Evolutionary conservation across 2,329 filamentous ascomycete genomes (phyloP).

Genomic region (Penicillium sp.): DNA sequence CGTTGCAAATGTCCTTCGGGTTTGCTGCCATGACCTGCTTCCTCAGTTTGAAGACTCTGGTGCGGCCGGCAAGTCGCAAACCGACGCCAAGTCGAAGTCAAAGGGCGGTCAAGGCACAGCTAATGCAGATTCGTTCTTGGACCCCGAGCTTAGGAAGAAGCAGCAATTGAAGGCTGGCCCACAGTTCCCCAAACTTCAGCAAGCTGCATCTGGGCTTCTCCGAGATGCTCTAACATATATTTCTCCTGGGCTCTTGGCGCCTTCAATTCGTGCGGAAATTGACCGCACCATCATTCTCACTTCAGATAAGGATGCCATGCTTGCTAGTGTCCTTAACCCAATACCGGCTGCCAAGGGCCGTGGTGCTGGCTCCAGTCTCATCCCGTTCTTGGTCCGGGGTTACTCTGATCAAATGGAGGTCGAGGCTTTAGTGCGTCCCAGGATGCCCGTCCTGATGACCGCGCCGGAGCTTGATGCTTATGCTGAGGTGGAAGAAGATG

Average conservation of each 20-base stretch:
- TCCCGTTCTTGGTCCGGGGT: constrained; percentile 75
- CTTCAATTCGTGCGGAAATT: constrained; percentile 71
- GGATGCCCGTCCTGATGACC: constrained; percentile 53
- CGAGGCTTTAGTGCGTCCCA: constrained; percentile 67
- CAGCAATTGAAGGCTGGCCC: constrained; percentile 25
- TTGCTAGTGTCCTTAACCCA: constrained; percentile 81
- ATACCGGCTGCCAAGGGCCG: constrained; percentile 65
- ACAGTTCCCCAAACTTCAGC: constrained; percentile 50
- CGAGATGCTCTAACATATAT: constrained; percentile 64
- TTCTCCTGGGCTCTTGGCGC: constrained; percentile 68
- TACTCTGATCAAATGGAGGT: constrained; percentile 67
- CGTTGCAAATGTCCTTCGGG: constrained; percentile 64
- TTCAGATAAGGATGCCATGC: constrained; percentile 70
- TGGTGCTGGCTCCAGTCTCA: constrained; percentile 68
- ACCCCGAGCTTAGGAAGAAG: constrained; percentile 44
- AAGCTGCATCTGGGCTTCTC: constrained; percentile 66
- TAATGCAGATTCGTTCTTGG: constrained; percentile 75
- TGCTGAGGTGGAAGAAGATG: constrained; percentile 37
- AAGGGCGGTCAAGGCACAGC: constrained; percentile 40
- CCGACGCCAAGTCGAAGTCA: constrained; percentile 47
- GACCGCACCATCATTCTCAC: constrained; percentile 80
- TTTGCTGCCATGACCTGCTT: constrained; percentile 76
- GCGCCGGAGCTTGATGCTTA: constrained; percentile 33
- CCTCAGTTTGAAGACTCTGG: constrained; percentile 48
- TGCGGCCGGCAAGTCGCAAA: constrained; percentile 31